Evolutionary conservation across 2,329 filamentous ascomycete species (phyloP).

Genomic region (Allantophomopsis cytisporea): DNA sequence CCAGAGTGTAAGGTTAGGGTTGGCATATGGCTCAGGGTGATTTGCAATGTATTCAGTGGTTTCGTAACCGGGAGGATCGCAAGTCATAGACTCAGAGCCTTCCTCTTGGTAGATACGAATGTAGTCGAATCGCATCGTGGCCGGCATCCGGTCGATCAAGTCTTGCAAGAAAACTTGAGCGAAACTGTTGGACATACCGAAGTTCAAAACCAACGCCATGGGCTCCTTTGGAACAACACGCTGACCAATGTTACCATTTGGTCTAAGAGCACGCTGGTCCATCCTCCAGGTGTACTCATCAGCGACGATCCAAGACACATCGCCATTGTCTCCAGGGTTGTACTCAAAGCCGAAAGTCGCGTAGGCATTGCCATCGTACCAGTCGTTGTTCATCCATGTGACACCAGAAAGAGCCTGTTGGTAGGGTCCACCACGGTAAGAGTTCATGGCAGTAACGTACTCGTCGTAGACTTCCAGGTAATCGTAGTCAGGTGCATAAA

Average conservation of each 20-base stretch:
- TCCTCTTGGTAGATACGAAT: conserved; percentile 57
- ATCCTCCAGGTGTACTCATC: conserved; percentile 51
- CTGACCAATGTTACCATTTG: conserved; percentile 58
- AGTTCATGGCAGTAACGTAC: conserved; percentile 39
- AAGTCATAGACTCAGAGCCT: conserved; percentile 42
- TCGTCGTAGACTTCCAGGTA: conserved; percentile 53
- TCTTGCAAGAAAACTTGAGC: conserved; percentile 44
- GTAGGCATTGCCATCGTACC: conserved; percentile 51
- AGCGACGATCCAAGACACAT: conserved; percentile 58
- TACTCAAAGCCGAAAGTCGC: conserved; percentile 53
- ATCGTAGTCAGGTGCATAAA: conserved; percentile 53
- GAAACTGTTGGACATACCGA: conserved; percentile 58
- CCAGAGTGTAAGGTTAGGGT: conserved; percentile 52
- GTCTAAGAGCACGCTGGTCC: conserved; percentile 41
- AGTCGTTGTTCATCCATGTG: conserved; percentile 48
- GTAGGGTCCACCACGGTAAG: conserved; percentile 45
- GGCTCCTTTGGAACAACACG: conserved; percentile 53
- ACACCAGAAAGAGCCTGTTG: conserved; percentile 50
- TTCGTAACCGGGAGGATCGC: conserved; percentile 52
- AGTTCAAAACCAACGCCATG: conserved; percentile 53
- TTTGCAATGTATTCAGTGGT: conserved; percentile 54
- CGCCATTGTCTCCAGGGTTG: conserved; percentile 40
- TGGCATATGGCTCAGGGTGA: conserved; percentile 47
- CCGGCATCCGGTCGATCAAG: conserved; percentile 41
- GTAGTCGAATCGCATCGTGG: conserved; percentile 55